phyloP scores from a whole-genome alignment of 352 stramenopile genomes.

The Pythium brassicae region DNA sequence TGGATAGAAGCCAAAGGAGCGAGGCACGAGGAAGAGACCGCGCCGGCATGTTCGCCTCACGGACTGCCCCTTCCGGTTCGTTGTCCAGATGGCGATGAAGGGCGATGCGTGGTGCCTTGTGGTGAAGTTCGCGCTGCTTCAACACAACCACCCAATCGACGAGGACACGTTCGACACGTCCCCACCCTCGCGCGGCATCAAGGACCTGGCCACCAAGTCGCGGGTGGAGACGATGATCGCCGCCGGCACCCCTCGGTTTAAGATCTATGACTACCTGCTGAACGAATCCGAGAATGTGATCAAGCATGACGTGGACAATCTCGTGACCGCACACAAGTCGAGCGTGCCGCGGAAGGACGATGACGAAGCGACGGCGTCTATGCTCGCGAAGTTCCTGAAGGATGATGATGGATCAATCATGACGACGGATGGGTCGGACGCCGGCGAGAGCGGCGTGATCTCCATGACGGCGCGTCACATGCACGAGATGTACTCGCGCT shows the following conservation, averaged over 20 bases:
- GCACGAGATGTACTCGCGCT: conserved; percentile 1
- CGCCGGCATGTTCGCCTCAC: neutral
- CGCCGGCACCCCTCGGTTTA: too few species aligned
- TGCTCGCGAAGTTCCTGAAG: too few species aligned
- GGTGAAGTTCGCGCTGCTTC: neutral
- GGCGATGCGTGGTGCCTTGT: neutral
- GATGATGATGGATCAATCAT: too few species aligned
- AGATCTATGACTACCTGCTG: too few species aligned
- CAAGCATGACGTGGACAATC: neutral
- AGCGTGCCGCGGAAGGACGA: too few species aligned
- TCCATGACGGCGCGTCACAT: conserved; percentile 7
- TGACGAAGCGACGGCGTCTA: too few species aligned
- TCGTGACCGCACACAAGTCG: neutral
- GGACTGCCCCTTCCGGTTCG: neutral
- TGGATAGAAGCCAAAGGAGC: neutral
- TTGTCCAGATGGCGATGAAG: neutral
- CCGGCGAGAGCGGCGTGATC: conserved; percentile 2
- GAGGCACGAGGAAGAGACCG: neutral
- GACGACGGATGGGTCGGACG: too few species aligned
- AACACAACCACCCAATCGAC: neutral
- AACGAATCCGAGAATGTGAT: neutral
- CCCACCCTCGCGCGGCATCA: too few species aligned
- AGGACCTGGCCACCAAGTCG: too few species aligned
- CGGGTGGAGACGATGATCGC: too few species aligned
- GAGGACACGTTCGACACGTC: neutral